Percentiles rank a stretch among this genome's conserved stretches.
Conservation (phyloP, 495 filamentous ascomycete species). For the Penicillium crystallinum region DNA sequence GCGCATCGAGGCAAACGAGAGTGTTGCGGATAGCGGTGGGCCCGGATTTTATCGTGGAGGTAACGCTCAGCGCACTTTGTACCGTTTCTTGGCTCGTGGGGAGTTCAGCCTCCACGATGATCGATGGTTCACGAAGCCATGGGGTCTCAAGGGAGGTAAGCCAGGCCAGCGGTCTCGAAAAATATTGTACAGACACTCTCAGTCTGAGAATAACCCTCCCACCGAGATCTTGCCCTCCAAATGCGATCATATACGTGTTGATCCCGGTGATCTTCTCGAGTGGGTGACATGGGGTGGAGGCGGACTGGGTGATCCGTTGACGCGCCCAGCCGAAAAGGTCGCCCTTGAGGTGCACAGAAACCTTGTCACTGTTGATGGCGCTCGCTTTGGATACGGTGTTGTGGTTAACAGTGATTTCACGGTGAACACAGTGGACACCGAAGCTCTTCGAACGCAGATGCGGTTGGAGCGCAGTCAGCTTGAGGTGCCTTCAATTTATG, state of each 20-base stretch:
- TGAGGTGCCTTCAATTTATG: conserved; percentile 23
- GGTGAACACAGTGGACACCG: conserved; percentile 27
- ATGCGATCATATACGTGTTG: conserved; percentile 45
- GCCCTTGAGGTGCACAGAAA: conserved; percentile 43
- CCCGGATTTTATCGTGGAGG: conserved; percentile 45
- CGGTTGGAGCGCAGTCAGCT: conserved; percentile 9
- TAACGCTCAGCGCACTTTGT: conserved; percentile 45
- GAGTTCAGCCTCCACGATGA: conserved; percentile 48
- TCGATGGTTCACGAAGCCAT: conserved; percentile 49
- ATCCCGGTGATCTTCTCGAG: conserved; percentile 45
- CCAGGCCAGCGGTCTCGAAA: conserved; percentile 43
- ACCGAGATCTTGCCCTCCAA: conserved; percentile 36
- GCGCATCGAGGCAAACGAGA: conserved; percentile 46
- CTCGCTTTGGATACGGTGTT: conserved; percentile 39
- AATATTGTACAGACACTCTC: conserved; percentile 34
- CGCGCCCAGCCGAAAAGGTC: conserved; percentile 40
- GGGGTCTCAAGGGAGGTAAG: conserved; percentile 44
- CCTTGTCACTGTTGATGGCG: conserved; percentile 43
- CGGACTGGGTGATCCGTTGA: conserved; percentile 45
- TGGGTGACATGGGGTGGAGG: conserved; percentile 51
- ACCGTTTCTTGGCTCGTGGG: conserved; percentile 42
- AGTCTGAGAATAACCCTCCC: conserved; percentile 22
- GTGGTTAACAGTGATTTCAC: conserved; percentile 29
- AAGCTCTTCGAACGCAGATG: conserved; percentile 26
- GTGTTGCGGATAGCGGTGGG: conserved; percentile 45